Conservation (phyloP, 495 filamentous ascomycete species). For the Massariosphaeria phaeospora region DNA sequence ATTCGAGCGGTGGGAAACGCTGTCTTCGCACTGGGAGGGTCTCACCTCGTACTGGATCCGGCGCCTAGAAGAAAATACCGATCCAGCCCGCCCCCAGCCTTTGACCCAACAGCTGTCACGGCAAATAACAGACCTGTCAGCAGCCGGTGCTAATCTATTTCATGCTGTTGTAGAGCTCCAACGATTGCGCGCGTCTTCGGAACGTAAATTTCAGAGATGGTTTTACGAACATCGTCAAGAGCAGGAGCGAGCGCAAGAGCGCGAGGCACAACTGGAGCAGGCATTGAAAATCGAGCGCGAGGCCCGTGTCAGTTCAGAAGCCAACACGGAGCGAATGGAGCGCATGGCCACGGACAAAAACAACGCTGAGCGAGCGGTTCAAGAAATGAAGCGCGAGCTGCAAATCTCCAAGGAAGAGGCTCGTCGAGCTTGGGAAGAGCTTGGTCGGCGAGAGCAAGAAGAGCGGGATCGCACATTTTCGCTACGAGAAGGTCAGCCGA, state of each 20-base stretch:
- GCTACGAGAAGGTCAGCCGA: conserved; percentile 81
- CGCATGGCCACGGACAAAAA: conserved; percentile 58
- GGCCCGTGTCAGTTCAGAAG: conserved; percentile 57
- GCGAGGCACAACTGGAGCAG: conserved; percentile 73
- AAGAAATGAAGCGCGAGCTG: conserved; percentile 84
- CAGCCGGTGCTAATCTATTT: conserved; percentile 93
- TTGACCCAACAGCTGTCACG: conserved; percentile 81
- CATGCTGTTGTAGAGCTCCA: conserved; percentile 96
- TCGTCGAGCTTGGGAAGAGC: conserved; percentile 92
- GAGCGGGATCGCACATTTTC: conserved; percentile 86
- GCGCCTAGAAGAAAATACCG: conserved; percentile 79
- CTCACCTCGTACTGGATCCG: conserved; percentile 96
- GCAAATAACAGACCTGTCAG: conserved; percentile 91
- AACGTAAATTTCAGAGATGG: conserved; percentile 97
- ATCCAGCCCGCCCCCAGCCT: conserved; percentile 75
- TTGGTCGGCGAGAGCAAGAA: conserved; percentile 88
- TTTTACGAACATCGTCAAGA: conserved; percentile 91
- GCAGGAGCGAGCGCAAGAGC: conserved; percentile 77
- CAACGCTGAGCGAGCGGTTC: conserved; percentile 67
- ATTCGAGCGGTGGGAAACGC: conserved; percentile 93
- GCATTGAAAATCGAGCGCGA: conserved; percentile 68
- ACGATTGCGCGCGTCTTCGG: conserved; percentile 88
- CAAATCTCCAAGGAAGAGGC: conserved; percentile 96
- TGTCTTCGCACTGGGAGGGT: conserved; percentile 97
- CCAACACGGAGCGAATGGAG: conserved; percentile 45